phyloP scores from a whole-genome alignment of 768 basidiomycete species.

The Fistulinella prunicolor region DNA sequence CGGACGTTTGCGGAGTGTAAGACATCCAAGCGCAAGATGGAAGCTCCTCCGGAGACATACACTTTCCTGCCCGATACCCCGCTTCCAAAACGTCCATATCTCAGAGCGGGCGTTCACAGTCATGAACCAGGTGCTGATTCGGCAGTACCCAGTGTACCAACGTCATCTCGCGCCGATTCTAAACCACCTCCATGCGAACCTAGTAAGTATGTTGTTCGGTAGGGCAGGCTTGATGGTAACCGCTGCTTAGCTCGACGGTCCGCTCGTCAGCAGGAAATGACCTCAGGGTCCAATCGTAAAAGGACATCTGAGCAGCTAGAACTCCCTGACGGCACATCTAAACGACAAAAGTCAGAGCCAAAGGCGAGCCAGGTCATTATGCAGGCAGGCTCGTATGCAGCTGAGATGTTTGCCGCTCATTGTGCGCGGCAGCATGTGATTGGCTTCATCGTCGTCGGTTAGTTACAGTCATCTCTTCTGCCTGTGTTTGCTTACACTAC shows the following conservation, averaged over 20 bases:
- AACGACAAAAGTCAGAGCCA: not conserved
- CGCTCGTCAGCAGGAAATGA: not conserved
- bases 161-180: not conserved
- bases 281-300: not conserved
- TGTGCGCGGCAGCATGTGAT: not conserved
- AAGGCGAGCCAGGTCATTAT: not conserved
- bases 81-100: too few species aligned
- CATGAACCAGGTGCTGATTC: not conserved
- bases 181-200: not conserved
- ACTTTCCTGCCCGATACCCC: not conserved
- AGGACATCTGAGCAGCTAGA: not conserved
- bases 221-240: not conserved
- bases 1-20: not conserved
- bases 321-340: not conserved
- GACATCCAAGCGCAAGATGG: not conserved
- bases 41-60: not conserved
- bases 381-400: not conserved
- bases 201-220: not conserved
- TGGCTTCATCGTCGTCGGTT: not conserved
- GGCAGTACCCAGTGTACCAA: not conserved
- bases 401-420: not conserved
- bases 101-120: not conserved
- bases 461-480: not conserved
- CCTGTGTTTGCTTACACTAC: not conserved
- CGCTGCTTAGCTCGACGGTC: not conserved